Evolutionary conservation across 331 rosid genomes (phyloP), one percentile per base, ranked within the genome.

Genomic region (Quercus phellos): DNA sequence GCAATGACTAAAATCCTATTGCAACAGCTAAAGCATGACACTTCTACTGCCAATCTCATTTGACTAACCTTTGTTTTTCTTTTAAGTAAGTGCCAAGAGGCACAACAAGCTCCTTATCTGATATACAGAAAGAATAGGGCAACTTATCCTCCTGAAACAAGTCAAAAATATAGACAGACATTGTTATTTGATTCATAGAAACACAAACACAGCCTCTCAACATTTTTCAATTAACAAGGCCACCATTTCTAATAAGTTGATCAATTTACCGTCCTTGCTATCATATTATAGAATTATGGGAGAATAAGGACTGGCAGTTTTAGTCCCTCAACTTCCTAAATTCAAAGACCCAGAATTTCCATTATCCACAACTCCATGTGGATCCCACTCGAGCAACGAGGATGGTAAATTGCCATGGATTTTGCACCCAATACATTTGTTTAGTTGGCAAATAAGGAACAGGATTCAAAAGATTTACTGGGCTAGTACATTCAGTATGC

Each of bases 141-240:
- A 94, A 79, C 88, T 84, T 94, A 87, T 94, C 98, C 87, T 92
- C 99, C 99, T 94, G 79, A 54, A 35, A 85, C 32, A 24, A 58
- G 34, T 6, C 64, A 77, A 29, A 73, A 8, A 16, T 17, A 30
- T 8, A 18, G 43, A 17, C 5, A 17, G 8, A 18, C 26, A 32
- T 34, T 32, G 12, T 11, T 63, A 10, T 63, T 29, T 22, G 6
- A 63, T 63, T 27, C 69, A 63, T 14, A 1, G 11, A 66, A 66
- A 46, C 70, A 32, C 50, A 30, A 66, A 32, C 50, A 34, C 12
- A 32, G 18, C 26, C 38, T 34, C 9, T 7, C 10, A 32, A 13
- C 51, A 34, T 30, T 18, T 34, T 14, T 61, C 12, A 16, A 17
- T n/a, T 7, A 16, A 4, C 17, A 17, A 32, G 70, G 22, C 51